Evolutionary conservation across 805 yeast genomes (phyloP), one percentile per base, ranked within the genome.

Genomic region (Saccharomycopsis selenospora): DNA sequence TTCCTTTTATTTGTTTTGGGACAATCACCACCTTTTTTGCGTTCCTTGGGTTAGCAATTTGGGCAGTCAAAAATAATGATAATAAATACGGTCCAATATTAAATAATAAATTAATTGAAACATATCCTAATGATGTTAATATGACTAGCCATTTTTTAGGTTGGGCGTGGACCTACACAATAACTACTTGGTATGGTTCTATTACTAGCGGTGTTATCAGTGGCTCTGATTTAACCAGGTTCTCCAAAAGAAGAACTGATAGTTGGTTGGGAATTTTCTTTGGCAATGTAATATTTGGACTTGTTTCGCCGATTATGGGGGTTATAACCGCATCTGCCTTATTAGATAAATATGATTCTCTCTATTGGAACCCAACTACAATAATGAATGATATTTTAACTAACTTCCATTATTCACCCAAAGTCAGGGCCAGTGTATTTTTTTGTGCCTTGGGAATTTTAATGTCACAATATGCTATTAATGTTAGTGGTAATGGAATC

Each of bases 151-250:
- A 42, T 8, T 49, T 57, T 23, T 49, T 49, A 17, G 70, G 63
- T n/a, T 72, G 76, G 76, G 64, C 63, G 28, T 66, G 71, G 61
- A 55, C 72, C 33, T 59, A 59, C 41, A 71, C 70, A 25, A 64
- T 72, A 8, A 62, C 66, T 20, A 59, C 68, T 1, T 65, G 68
- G 58, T 65, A 68, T 40, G 73, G 75, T 1, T 54, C 67, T 8
- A 56, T 68, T 38, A 64, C 67, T 17, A 63, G 70, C 2, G 72
- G 69, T 38, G 61, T 68, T 27, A 54, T 66, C 20, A 74, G 62
- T 29, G 58, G 57, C 28, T 59, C 65, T 7, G 66, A 63, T 52
- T 63, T 56, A 43, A 47, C 55, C 6, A 68, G 76, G 43, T 67
- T 64, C 38, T 56, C 71, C n/a, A 60, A 59, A 49, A 59, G 57